phyloP scores from a whole-genome alignment of 2,329 filamentous ascomycete species.

The Zymoseptoria ardabiliae region DNA sequence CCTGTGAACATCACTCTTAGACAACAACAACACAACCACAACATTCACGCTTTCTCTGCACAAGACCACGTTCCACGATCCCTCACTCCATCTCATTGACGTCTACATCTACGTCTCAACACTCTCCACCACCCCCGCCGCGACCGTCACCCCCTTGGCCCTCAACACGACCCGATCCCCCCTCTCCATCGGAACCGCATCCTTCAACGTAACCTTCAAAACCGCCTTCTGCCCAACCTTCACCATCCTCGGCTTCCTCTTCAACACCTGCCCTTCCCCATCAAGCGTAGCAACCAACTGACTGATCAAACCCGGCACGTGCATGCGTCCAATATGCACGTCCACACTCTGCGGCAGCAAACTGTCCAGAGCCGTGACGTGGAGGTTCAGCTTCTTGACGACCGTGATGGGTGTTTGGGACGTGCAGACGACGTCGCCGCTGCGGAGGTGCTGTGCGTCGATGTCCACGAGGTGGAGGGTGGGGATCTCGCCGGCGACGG shows the following conservation, averaged over 20 bases:
- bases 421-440: constrained; percentile 81
- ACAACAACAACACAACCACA: neutral
- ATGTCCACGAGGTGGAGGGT: constrained; percentile 78
- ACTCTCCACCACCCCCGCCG: constrained; percentile 66
- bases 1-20: neutral
- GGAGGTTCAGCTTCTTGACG: constrained; percentile 67
- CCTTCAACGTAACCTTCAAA: constrained; percentile 54
- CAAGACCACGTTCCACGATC: neutral
- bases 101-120: constrained; percentile 5
- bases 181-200: constrained; percentile 68
- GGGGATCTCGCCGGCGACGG: constrained; percentile 83
- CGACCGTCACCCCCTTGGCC: constrained; percentile 74
- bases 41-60: neutral
- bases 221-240: constrained; percentile 69
- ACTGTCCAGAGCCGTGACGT: constrained; percentile 83
- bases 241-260: constrained; percentile 79
- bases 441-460: constrained; percentile 62
- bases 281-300: constrained; percentile 68
- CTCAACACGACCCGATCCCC: constrained; percentile 75
- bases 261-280: constrained; percentile 62
- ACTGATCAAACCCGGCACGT: constrained; percentile 67
- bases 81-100: neutral
- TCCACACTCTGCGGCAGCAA: constrained; percentile 84
- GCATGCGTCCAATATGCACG: constrained; percentile 76
- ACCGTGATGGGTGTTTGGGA: constrained; percentile 55